phyloP scores from a whole-genome alignment of 768 basidiomycete genomes.

The Naganishia vishniacii region DNA sequence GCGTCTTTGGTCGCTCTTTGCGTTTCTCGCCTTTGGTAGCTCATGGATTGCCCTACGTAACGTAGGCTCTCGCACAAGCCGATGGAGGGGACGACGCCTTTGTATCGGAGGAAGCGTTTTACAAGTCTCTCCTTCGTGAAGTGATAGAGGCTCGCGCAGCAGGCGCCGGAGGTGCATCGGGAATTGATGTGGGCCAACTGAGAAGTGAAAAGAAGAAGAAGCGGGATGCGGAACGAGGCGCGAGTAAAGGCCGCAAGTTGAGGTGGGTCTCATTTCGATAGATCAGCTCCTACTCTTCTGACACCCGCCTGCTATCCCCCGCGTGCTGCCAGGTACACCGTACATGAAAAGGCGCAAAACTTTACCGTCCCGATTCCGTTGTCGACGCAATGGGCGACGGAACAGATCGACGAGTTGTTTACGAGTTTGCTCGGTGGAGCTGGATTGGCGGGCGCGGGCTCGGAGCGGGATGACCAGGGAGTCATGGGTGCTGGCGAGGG shows the following conservation, averaged over 20 bases:
- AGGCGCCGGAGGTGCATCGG: conserved; percentile 45
- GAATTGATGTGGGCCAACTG: conserved; percentile 27
- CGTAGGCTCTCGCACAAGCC: conserved; percentile 15
- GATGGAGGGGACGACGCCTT: conserved; percentile 25
- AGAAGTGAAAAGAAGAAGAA: conserved; percentile 58
- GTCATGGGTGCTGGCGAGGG: conserved; percentile 15
- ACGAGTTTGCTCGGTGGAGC: conserved; percentile 67
- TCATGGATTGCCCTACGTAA: background rate
- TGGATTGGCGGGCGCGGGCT: conserved; percentile 34
- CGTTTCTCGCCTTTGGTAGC: no score
- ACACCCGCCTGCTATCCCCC: no score
- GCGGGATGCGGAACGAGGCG: conserved; percentile 77
- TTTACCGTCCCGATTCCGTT: conserved; percentile 82
- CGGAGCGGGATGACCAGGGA: conserved; percentile 24
- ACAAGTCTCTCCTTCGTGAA: conserved; percentile 83
- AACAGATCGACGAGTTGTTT: conserved; percentile 93
- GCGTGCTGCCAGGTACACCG: conserved; percentile 72
- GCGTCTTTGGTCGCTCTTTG: no score
- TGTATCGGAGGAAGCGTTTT: conserved; percentile 54
- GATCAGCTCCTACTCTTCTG: no score
- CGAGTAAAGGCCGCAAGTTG: conserved; percentile 89
- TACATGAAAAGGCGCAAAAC: conserved; percentile 92
- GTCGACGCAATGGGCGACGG: conserved; percentile 78
- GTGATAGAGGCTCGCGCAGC: conserved; percentile 65
- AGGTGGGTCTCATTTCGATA: conserved; percentile 55